Evolutionary conservation across 1,284 basidiomycete species (phyloP), one percentile per base, ranked within the genome.

Genomic region (Farysia itapuensis): DNA sequence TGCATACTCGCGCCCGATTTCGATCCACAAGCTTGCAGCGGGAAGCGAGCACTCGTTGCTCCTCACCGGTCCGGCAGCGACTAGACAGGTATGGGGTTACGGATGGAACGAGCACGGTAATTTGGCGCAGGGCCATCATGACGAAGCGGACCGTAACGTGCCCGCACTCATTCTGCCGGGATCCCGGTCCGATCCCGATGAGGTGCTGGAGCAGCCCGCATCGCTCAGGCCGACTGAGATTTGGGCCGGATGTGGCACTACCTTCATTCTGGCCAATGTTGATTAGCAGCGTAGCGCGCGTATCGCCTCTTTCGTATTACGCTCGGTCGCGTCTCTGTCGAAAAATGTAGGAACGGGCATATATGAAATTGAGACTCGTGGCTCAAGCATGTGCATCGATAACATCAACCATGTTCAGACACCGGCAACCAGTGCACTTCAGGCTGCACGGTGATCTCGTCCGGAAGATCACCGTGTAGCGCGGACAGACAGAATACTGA

Each of bases 81-180:
- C 31, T 9, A 13, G 31, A 3, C 45, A 47, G 16, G 52, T 63
- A 30, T 64, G 54, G 60, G 60, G 50, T 2, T 59, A 41, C 37
- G 59, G 63, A 18, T 54, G 63, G 63, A 66, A 63, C 39, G 58
- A 66, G 37, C 58, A 66, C 40, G 63, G 63, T 37, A 63, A 63
- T 35, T 40, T 66, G 8, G 63, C 63, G 29, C 63, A 63, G 32
- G 52, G 49, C 33, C 18, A 15, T 32, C 39, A 53, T 25, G 58
- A 58, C 38, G 47, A 54, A 24, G 39, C 30, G 47, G 59, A 56
- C 43, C 48, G 51, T 20, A 19, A 42, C 24, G 24, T 34, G 15
- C 42, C 56, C 21, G 41, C 46, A 7, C 29, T 32, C 4, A 25
- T 56, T 38, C 29, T 48, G 23, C 28, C 43, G 41, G 50, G 45